These are phyloP conservation scores for Blakeslea trispora DNA, from an alignment of 371 early-diverging fungal species.

Conservation along the genomic window DNA sequence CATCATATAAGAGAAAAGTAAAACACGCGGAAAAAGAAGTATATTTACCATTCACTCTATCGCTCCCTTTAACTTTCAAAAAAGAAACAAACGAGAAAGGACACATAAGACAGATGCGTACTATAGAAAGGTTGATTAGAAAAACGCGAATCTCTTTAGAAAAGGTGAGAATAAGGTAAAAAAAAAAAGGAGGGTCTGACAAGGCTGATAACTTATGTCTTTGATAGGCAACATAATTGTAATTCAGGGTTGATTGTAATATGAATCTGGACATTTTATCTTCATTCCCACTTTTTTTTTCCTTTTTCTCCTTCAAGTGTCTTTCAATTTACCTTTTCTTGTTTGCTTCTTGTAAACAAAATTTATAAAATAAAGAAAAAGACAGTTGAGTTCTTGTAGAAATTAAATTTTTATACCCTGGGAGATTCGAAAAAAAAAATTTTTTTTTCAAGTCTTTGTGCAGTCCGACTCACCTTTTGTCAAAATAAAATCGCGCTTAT, in stretches of 20 bases:
- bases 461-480: no score
- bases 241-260: constrained; percentile 28
- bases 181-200: constrained; percentile 23
- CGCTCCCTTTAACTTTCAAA: background rate
- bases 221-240: constrained; percentile 36
- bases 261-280: constrained; percentile 25
- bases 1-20: constrained; percentile 16
- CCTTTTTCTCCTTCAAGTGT: background rate
- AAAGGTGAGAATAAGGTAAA: background rate
- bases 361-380: background rate
- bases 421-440: no score
- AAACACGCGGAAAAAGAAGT: background rate
- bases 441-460: no score
- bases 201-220: constrained; percentile 38
- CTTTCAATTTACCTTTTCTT: constrained; percentile 10
- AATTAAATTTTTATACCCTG: background rate
- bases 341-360: background rate
- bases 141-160: no score
- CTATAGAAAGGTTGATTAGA: no score
- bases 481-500: no score
- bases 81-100: background rate
- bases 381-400: background rate
- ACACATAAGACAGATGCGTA: no score
- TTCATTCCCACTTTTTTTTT: constrained; percentile 17
- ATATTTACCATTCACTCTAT: constrained; percentile 6